Conservation (phyloP, 306 rosid genomes). For the Quercus variabilis region DNA sequence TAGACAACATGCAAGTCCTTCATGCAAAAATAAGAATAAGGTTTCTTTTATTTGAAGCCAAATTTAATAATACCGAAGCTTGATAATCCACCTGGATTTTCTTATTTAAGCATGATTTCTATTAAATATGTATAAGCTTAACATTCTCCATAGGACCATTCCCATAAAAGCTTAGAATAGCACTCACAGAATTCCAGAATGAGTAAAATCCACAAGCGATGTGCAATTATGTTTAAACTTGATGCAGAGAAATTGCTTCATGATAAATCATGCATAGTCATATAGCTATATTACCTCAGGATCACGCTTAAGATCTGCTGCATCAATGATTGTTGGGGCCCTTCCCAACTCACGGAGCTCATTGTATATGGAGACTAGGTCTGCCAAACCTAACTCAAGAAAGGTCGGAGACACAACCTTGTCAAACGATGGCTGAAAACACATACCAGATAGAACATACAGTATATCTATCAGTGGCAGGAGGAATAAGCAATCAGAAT, state of each 20-base stretch:
- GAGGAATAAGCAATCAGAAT: background rate
- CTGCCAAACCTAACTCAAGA: conserved; percentile 67
- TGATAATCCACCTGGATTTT: background rate
- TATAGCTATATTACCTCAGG: conserved; percentile 58
- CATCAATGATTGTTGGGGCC: conserved; percentile 64
- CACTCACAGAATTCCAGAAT: background rate
- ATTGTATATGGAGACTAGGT: conserved; percentile 54
- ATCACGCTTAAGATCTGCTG: conserved; percentile 61
- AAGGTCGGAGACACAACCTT: conserved; percentile 68
- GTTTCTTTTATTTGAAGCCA: background rate
- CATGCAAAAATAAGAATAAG: background rate
- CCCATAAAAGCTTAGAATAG: background rate
- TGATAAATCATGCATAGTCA: conserved; percentile 12
- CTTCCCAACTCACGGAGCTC: conserved; percentile 64
- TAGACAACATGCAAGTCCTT: background rate
- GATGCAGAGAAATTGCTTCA: conserved; percentile 1
- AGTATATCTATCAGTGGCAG: conserved; percentile 11
- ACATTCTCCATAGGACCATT: background rate
- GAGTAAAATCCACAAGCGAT: background rate
- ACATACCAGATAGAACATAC: conserved; percentile 6
- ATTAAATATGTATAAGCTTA: background rate
- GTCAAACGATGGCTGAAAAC: conserved; percentile 69
- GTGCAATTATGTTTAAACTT: conserved; percentile 12
- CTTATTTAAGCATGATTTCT: background rate
- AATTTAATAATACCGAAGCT: conserved; percentile 1